phyloP scores from a whole-genome alignment of 306 rosid genomes.

The Astragalus membranaceus region DNA sequence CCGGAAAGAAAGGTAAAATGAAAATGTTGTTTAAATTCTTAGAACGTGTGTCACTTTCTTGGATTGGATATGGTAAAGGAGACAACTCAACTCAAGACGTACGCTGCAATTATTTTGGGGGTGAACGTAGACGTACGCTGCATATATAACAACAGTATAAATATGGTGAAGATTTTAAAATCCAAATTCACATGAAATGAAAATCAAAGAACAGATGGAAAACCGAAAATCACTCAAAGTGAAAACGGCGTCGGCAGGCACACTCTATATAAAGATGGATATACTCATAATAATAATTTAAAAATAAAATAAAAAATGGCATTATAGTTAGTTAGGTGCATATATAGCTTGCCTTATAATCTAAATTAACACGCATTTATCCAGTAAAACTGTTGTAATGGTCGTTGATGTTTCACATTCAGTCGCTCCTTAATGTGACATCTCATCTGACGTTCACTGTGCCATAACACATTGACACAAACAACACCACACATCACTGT shows the following conservation, averaged over 20 bases:
- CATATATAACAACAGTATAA: background rate
- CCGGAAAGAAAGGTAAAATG: background rate
- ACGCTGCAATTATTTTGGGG: background rate
- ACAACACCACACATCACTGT: too few species aligned
- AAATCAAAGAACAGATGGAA: background rate
- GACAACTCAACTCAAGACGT: background rate
- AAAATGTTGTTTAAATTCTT: background rate
- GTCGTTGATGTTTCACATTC: conserved; percentile 16
- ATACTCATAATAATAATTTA: background rate
- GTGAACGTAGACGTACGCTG: background rate
- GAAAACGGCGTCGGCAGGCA: background rate
- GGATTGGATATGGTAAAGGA: conserved; percentile 5
- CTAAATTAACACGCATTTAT: background rate
- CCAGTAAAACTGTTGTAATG: background rate
- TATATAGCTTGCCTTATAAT: conserved; percentile 15
- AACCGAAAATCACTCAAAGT: background rate
- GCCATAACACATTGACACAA: background rate
- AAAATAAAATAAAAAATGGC: background rate
- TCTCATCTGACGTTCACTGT: background rate
- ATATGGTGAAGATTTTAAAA: background rate
- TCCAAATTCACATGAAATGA: background rate
- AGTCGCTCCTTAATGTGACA: background rate
- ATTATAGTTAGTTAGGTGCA: background rate
- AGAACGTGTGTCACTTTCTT: background rate
- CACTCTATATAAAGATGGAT: background rate